A percentile compares a stretch with the other conserved stretches of the same genome.
Conservation (phyloP, 176 grass and related monocot species). For the Canna indica region DNA sequence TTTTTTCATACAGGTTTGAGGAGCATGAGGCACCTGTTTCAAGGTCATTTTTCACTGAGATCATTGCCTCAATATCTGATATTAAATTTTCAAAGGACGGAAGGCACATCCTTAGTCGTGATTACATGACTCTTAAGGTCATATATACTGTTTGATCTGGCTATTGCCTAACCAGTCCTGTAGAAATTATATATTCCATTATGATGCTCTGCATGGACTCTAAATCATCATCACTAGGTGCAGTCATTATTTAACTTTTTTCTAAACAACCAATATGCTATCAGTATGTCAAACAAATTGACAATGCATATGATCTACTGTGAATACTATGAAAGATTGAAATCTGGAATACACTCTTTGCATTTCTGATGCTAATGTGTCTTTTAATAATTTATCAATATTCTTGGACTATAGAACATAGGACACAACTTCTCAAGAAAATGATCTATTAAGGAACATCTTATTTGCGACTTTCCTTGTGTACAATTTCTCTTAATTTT, state of each 20-base stretch:
- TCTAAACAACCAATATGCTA: neutral
- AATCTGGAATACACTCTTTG: neutral
- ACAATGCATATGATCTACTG: neutral
- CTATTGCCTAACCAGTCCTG: neutral
- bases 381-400: neutral
- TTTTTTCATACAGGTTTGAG: constrained; percentile 56
- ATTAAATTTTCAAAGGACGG: constrained; percentile 88
- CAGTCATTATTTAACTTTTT: neutral
- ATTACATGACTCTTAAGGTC: constrained; percentile 98
- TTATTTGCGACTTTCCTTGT: neutral
- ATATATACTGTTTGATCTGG: constrained; percentile 8
- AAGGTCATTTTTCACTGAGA: constrained; percentile 99
- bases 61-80: constrained; percentile 97
- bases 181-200: neutral
- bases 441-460: neutral
- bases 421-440: too few relatives aligned
- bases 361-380: neutral
- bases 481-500: too few relatives aligned
- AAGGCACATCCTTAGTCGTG: constrained; percentile 87
- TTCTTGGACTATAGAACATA: neutral
- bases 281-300: neutral
- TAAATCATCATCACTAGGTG: neutral
- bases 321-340: neutral
- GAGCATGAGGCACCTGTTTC: constrained; percentile 68
- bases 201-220: neutral